Base-by-base conservation (phyloP, 2,329 filamentous ascomycete genomes). In the Fusarium anthophilum region DNA sequence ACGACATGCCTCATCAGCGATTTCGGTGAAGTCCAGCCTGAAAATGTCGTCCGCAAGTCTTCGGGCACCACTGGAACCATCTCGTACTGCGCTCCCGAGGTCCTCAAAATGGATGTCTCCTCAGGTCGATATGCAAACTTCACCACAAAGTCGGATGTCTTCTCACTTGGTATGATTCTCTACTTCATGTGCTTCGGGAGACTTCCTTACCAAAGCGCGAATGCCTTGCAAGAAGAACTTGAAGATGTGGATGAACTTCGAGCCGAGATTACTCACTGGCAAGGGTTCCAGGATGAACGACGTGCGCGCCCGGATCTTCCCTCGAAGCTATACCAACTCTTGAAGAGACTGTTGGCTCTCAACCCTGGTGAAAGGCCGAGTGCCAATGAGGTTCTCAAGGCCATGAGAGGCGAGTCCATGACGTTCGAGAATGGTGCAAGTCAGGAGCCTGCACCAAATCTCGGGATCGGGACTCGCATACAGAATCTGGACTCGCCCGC, bases 171-270 rank as follows among this genome's bases (percentile, higher is more conserved):
- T 55, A 98, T 99, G 96, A 98, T 98, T 63, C 88, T 99, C 8
- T 97, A 98, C 82, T 99, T 99, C 80, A 93, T 99, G 87, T 99
- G 96, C 81, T 99, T 99, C 80, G 94, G 93, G 4, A 89, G 92
- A 53, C 87, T 99, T 17, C 96, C 96, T 0, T 99, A 98, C 80
- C 87, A 84, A 30, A 93, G 92, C 76, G 94, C 95, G 59, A 96
- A 98, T 79, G 88, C 92, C 8, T 87, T 97, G 28, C 91, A 98
- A 68, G 96, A 98, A 81, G 96, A 98, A 79, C 91, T 94, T 63
- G 96, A 99, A 80, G 95, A 98, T 74, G 87, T 98, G 10, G 95
- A 98, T 76, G 86, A 91, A 74, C 87, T 99, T 37, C 91, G 95
- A 47, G 92, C 88, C 7, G 96, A 99, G 81, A 98, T 99, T 64